A percentile compares a stretch with the other conserved stretches of the same genome.
phyloP scores from a whole-genome alignment of 1,139 yeast genomes.

The Pichia terricola region DNA sequence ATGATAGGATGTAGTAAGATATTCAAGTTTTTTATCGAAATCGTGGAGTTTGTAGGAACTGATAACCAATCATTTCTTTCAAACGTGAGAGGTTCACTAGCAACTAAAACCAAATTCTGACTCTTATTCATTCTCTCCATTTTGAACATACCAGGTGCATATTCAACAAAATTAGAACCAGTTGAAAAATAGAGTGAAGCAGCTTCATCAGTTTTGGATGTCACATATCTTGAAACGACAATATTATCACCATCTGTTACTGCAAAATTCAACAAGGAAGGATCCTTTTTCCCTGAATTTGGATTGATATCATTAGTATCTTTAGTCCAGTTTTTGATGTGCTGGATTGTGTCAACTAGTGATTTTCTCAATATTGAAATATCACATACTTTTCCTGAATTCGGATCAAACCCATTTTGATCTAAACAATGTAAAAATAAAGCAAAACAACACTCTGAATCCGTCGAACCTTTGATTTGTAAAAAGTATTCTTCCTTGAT shows the following conservation, averaged over 20 bases:
- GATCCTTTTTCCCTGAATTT: constrained; percentile 49
- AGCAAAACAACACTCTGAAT: constrained; percentile 92
- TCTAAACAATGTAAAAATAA: constrained; percentile 69
- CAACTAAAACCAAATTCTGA: constrained; percentile 92
- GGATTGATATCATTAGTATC: constrained; percentile 16
- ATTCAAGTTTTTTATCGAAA: constrained; percentile 80
- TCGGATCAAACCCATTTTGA: constrained; percentile 69
- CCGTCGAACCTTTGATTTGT: constrained; percentile 85
- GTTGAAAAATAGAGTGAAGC: constrained; percentile 92
- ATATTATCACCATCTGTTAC: constrained; percentile 90
- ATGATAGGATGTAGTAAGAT: constrained; percentile 83
- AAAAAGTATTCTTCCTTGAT: constrained; percentile 74
- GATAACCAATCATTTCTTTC: constrained; percentile 97
- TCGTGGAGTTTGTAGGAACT: constrained; percentile 82
- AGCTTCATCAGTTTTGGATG: constrained; percentile 87
- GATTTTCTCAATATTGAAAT: constrained; percentile 60
- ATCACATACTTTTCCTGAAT: constrained; percentile 31
- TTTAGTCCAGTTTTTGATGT: constrained; percentile 59
- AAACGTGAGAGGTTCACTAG: constrained; percentile 92
- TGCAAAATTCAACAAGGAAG: constrained; percentile 85
- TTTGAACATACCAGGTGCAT: constrained; percentile 79
- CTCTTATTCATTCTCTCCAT: constrained; percentile 92
- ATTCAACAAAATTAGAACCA: constrained; percentile 84
- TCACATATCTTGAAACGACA: constrained; percentile 79
- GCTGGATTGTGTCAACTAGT: constrained; percentile 59